Evolutionary conservation across 176 grass and related monocot genomes (phyloP).

Genomic region (sorghum (Sorghum bicolor)): Sorghum_bicolor_NCBIv3 NC_012878.2:54677501-54678000

Average conservation of each 20-base stretch:
- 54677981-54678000: background rate
- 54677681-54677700: conserved; percentile 87
- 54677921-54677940: conserved; percentile 40
- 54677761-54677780: background rate
- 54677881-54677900: conserved; percentile 20
- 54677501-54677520: conserved; percentile 93
- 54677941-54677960: conserved; percentile 5
- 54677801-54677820: background rate
- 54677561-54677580: conserved; percentile 82
- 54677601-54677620: conserved; percentile 94
- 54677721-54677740: background rate
- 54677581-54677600: conserved; percentile 87
- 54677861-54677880: conserved; percentile 18
- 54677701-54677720: background rate
- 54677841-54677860: conserved; percentile 28
- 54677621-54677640: conserved; percentile 82
- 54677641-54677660: conserved; percentile 94
- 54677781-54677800: conserved; percentile 4
- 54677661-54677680: conserved; percentile 97
- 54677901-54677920: conserved; percentile 3
- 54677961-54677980: background rate
- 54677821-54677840: conserved; percentile 1
- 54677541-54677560: conserved; percentile 47
- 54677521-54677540: conserved; percentile 34
- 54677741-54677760: conserved; percentile 22